A percentile compares a stretch with the other conserved stretches of the same genome.
phyloP scores from a whole-genome alignment of 148 eudicot genomes.

The Vaccinium corymbosum region DNA sequence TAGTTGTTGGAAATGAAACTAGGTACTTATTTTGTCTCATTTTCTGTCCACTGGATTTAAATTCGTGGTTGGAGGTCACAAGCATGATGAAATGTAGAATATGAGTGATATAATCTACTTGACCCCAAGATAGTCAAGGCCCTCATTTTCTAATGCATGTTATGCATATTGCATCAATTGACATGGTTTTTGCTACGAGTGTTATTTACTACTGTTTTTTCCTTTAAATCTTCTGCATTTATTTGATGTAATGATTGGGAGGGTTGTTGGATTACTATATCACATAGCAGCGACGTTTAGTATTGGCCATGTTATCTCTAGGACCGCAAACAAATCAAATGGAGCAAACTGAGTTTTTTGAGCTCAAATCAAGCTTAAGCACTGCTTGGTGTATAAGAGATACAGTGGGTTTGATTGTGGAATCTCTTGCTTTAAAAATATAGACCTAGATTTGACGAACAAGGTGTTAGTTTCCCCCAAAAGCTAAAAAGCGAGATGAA shows the following conservation, averaged over 20 bases:
- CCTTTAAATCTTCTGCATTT: neutral
- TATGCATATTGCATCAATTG: neutral
- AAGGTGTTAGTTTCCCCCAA: neutral
- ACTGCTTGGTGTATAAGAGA: neutral
- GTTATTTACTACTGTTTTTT: neutral
- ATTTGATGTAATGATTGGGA: neutral
- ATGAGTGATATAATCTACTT: neutral
- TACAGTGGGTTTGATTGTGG: neutral
- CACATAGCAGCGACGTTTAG: neutral
- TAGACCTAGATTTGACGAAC: neutral
- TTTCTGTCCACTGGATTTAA: neutral
- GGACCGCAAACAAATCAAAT: neutral
- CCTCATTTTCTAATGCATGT: neutral
- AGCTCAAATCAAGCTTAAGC: neutral
- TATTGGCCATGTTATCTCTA: neutral
- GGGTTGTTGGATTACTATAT: neutral
- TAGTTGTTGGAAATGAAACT: conserved; percentile 89
- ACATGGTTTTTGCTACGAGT: neutral
- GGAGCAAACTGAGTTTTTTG: neutral
- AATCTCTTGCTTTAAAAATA: neutral
- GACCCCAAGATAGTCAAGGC: neutral
- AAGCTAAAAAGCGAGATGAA: neutral
- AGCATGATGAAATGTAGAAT: neutral
- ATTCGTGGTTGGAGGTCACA: neutral
- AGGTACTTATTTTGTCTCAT: conserved; percentile 35